Evolutionary conservation across 2,329 filamentous ascomycete species (phyloP).

Genomic region (Penicillium hesseltinei): DNA sequence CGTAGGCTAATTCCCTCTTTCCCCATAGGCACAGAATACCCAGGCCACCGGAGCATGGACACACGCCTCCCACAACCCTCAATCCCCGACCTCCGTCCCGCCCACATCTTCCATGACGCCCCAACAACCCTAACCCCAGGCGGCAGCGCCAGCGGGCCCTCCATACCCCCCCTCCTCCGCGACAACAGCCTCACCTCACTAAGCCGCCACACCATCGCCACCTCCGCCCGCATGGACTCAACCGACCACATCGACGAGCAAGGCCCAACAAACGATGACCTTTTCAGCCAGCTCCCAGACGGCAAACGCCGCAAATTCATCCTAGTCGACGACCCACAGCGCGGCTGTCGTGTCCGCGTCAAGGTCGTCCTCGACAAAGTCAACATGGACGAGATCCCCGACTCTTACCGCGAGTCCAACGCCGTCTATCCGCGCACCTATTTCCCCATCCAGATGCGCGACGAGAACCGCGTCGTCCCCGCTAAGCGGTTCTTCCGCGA

Average conservation of each 20-base stretch:
- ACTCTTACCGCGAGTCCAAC: slow-evolving; percentile 87
- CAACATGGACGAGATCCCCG: slow-evolving; percentile 92
- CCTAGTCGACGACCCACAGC: slow-evolving; percentile 83
- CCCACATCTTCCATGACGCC: slow-evolving; percentile 73
- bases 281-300: slow-evolving; percentile 86
- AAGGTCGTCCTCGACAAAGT: slow-evolving; percentile 91
- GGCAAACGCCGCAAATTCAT: slow-evolving; percentile 95
- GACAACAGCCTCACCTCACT: slow-evolving; percentile 51
- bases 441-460: slow-evolving; percentile 91
- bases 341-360: slow-evolving; percentile 77
- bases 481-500: slow-evolving; percentile 73
- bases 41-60: slow-evolving; percentile 62
- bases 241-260: slow-evolving; percentile 26
- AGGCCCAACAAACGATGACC: slow-evolving; percentile 54
- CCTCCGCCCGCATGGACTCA: slow-evolving; percentile 28
- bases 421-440: slow-evolving; percentile 89
- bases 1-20: slow-evolving; percentile 43
- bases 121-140: slow-evolving; percentile 58
- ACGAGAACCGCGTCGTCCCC: slow-evolving; percentile 67
- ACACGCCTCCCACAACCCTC: slow-evolving; percentile 47
- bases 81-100: slow-evolving; percentile 65
- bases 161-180: slow-evolving; percentile 65
- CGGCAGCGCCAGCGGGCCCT: slow-evolving; percentile 45
- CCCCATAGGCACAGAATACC: slow-evolving; percentile 42
- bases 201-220: slow-evolving; percentile 35